Percentiles rank a stretch among this genome's conserved stretches.
phyloP scores from a whole-genome alignment of 148 eudicot species.

The Rhododendron ferrugineum region DNA sequence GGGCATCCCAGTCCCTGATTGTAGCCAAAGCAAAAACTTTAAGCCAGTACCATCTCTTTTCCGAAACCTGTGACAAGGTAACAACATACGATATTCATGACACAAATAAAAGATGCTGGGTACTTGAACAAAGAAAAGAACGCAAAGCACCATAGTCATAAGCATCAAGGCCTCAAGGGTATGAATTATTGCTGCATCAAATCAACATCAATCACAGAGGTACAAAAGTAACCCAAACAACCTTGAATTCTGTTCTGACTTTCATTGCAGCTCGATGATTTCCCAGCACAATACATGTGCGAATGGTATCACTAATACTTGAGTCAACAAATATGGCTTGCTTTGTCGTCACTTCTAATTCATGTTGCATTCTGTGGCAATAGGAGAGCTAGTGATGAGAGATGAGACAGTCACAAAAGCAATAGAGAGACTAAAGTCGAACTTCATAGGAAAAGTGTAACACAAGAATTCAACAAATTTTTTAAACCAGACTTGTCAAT shows the following conservation, averaged over 20 bases:
- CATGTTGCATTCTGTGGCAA: slow-evolving; percentile 77
- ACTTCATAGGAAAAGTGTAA: not conserved
- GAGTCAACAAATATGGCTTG: slow-evolving; percentile 96
- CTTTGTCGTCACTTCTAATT: slow-evolving; percentile 77
- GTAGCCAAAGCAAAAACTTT: slow-evolving; percentile 97
- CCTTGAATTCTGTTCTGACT: slow-evolving; percentile 93
- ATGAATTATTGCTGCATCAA: not conserved
- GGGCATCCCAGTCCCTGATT: slow-evolving; percentile 87
- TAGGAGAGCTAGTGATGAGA: not conserved
- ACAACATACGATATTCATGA: not conserved
- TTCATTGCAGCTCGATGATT: slow-evolving; percentile 83
- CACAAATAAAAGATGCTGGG: not conserved
- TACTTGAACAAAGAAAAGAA: not conserved
- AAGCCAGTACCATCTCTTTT: slow-evolving; percentile 98
- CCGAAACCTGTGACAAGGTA: slow-evolving; percentile 63
- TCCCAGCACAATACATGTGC: slow-evolving; percentile 94
- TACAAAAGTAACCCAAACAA: slow-evolving; percentile 19
- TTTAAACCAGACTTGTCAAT: not conserved
- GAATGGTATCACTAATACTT: slow-evolving; percentile 95
- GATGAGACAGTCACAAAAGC: not conserved
- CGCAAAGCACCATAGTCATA: not conserved
- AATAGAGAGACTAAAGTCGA: not conserved
- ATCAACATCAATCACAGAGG: not conserved
- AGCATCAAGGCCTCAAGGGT: not conserved
- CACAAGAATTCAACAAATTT: not conserved